Base-by-base conservation (phyloP, 2,329 filamentous ascomycete species). In the Alternaria sp. region DNA sequence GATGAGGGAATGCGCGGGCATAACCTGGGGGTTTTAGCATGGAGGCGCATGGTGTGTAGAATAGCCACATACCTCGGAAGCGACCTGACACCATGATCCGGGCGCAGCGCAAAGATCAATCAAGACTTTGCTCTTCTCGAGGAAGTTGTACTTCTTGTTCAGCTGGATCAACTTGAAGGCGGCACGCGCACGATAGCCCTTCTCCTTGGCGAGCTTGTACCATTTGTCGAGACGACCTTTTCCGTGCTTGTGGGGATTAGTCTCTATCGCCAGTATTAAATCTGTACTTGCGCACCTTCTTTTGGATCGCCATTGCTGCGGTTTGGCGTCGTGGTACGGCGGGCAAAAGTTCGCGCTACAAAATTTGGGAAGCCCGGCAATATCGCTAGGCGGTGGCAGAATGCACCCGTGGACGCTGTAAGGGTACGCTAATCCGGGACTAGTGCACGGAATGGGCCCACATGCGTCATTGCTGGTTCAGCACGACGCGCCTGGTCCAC, bases 191-290 rank as follows among this genome's bases (percentile, higher is more conserved):
- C 96, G 88, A 79, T 97, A 99, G 67, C 96, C 96, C 82, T 97
- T 98, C 81, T 99, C 96, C 82, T 99, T 99, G 66, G 96, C 96
- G 75, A 98, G 90, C 80, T 94, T 95, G 83, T 98, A 99, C 93
- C 94, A 98, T 83, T 98, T 97, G 83, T 99, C 96, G 76, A 97
- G 87, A 88, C 95, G 94, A 82, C 95, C 95, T 85, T 98, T 98
- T 83, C 93, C 95, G 84, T 97, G 92, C 87, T 88, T 62, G 3
- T 6, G 19, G 49, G 36, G 12, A 60, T 83, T 74, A 77, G 78
- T 12, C 5, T 7, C 9, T n/a, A 26, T 32, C 19, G 11, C 9
- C 8, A 5, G 12, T 15, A 28, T 28, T 5, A 11, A 3, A 13
- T n/a, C 4, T 12, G 32, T 53, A n/a, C 43, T 32, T 59, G 56